Percentiles rank a stretch among this genome's conserved stretches.
Conservation (phyloP, 1,284 basidiomycete species). For the Apiotrichum brassicae region DNA sequence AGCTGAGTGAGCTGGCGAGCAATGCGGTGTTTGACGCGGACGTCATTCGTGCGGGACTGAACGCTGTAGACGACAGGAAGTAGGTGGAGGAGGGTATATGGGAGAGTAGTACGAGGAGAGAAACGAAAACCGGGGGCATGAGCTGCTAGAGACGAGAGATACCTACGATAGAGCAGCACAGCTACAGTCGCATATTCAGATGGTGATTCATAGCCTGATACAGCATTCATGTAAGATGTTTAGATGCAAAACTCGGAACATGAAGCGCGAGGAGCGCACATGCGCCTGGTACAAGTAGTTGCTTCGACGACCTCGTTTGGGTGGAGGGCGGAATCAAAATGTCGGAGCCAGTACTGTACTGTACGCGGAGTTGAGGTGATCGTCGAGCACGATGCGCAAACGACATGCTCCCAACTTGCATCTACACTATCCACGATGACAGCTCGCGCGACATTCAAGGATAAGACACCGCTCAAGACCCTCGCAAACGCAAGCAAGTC, state of each 20-base stretch:
- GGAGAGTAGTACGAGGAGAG: background rate
- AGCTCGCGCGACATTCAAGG: conserved; percentile 30
- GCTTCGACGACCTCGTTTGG: background rate
- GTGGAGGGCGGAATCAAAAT: background rate
- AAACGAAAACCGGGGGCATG: too few relatives aligned
- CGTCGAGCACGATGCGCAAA: background rate
- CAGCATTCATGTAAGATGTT: background rate
- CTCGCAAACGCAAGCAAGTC: conserved; percentile 38
- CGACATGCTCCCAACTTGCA: background rate
- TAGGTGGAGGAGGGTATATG: background rate
- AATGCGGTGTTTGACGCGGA: conserved; percentile 62
- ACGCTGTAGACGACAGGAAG: conserved; percentile 10
- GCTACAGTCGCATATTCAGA: too few relatives aligned
- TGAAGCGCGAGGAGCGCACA: too few relatives aligned
- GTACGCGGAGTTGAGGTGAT: too few relatives aligned
- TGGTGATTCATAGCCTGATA: too few relatives aligned
- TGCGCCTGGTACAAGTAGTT: too few relatives aligned
- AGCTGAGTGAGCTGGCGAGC: conserved; percentile 68
- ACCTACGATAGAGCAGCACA: too few relatives aligned
- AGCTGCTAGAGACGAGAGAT: background rate
- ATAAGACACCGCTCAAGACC: conserved; percentile 41
- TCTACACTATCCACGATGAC: conserved; percentile 13
- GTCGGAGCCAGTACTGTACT: too few relatives aligned
- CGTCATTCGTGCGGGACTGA: conserved; percentile 51
- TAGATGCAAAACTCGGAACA: too few relatives aligned